phyloP scores from a whole-genome alignment of 495 filamentous ascomycete species.

The Cercophora newfieldiana region DNA sequence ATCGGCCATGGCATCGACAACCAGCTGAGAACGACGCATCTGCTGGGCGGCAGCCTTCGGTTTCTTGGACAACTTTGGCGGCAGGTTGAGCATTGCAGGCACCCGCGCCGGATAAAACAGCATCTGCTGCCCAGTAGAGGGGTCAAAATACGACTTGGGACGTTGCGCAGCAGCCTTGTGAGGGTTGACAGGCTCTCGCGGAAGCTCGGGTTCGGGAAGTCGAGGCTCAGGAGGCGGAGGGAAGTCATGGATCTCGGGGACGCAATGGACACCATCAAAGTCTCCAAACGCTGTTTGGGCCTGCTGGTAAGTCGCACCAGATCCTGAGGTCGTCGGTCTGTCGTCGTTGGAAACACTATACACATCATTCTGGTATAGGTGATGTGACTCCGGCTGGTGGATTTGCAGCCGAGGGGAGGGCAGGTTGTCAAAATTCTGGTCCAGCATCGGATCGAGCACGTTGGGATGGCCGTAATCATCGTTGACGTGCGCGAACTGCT shows the following conservation, averaged over 20 bases:
- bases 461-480: constrained; percentile 21
- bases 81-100: constrained; percentile 88
- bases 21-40: constrained; percentile 63
- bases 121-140: constrained; percentile 71
- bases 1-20: constrained; percentile 50
- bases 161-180: constrained; percentile 35
- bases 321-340: constrained; percentile 54
- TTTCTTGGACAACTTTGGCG: constrained; percentile 79
- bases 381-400: constrained; percentile 25
- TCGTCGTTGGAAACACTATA: constrained; percentile 15
- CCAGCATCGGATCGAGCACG: constrained; percentile 19
- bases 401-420: constrained; percentile 30
- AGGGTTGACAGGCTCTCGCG: constrained; percentile 20
- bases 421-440: constrained; percentile 12
- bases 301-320: constrained; percentile 69
- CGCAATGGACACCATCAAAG: constrained; percentile 92
- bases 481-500: constrained; percentile 26
- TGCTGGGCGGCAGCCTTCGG: constrained; percentile 59
- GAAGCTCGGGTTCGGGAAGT: constrained; percentile 13
- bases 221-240: constrained; percentile 23
- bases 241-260: constrained; percentile 46
- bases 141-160: constrained; percentile 63
- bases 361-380: constrained; percentile 21
- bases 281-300: constrained; percentile 74
- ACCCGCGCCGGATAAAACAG: constrained; percentile 95